Evolutionary conservation across 148 eudicot genomes (phyloP), one percentile per base, ranked within the genome.

Genomic region (Tetragonia tetragonoides): DNA sequence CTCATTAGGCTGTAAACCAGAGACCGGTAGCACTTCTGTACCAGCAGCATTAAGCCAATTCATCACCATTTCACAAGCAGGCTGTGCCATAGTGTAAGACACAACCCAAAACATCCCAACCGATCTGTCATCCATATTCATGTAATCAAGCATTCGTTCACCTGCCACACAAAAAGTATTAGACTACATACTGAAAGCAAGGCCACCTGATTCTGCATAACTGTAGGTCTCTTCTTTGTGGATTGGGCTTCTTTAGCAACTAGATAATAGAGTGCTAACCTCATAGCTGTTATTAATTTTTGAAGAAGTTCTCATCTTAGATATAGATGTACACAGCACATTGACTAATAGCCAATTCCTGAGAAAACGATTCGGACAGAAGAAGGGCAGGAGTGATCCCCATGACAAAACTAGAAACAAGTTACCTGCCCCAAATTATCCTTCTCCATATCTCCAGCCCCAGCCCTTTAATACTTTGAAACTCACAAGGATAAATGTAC

Each of bases 101-200:
- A 91, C 92, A 79, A 93, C 97, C 99, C 99, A 96, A 89, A 93
- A 93, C 98, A 96, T 93, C 78, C 99, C 99, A 76, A 85, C 66
- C 49, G 98, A 93, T 81, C 91, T 89, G 47, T 90, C 96, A 81
- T 96, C 99, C 91, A 96, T 78, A 82, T 86, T 93, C 97, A 87
- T 90, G 82, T 90, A 96, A 83, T 96, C 95, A 79, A 93, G 82
- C 88, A 85, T 85, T 47, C 89, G 87, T 56, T 91, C 97, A 80
- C 95, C 99, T 96, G 78, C 62, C 75, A 61, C 54, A 67, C n/a
- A n/a, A 56, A 72, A 70, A 51, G 47, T 16, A 69, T 38, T 46
- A 68, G 21, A 41, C 47, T 20, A 51, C 62, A 70, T 63, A 15
- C 14, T 9, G 64, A 60, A 38, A 51, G 74, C 49, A 73, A 73